Evolutionary conservation across 2,329 filamentous ascomycete genomes (phyloP).

Genomic region (Alternaria panax): DNA sequence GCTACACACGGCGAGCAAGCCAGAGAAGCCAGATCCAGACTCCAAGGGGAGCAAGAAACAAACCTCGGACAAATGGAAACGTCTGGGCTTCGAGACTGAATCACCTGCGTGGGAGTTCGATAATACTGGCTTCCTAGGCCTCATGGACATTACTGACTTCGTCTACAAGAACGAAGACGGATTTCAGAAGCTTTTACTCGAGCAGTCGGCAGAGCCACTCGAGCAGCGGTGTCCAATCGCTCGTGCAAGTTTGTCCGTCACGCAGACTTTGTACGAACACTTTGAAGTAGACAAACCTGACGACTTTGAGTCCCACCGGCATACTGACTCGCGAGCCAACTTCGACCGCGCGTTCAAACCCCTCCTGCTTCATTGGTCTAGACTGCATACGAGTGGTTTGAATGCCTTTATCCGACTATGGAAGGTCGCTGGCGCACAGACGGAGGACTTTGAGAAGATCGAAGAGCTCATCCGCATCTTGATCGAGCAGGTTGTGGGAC

Average conservation of each 20-base stretch:
- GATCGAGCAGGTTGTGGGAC: constrained; percentile 86
- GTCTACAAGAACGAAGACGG: constrained; percentile 89
- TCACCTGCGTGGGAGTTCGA: constrained; percentile 87
- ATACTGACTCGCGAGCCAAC: constrained; percentile 77
- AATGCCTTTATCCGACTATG: constrained; percentile 90
- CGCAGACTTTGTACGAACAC: constrained; percentile 88
- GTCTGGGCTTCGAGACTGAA: constrained; percentile 90
- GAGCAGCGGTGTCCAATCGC: constrained; percentile 85
- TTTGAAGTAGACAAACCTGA: constrained; percentile 91
- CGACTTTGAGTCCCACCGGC: constrained; percentile 77
- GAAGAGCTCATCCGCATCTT: constrained; percentile 89
- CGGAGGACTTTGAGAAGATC: constrained; percentile 92
- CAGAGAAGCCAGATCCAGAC: constrained; percentile 60
- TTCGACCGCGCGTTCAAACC: constrained; percentile 89
- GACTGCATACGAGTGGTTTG: constrained; percentile 83
- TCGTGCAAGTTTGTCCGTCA: constrained; percentile 84
- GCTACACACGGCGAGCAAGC: constrained; percentile 81
- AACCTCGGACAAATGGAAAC: constrained; percentile 90
- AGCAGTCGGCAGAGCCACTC: constrained; percentile 78
- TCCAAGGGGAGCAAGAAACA: constrained; percentile 70
- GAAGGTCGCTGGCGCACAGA: constrained; percentile 85
- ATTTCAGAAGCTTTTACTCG: constrained; percentile 89
- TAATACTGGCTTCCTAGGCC: constrained; percentile 83
- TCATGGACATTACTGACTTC: constrained; percentile 97
- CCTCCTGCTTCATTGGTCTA: constrained; percentile 89